Percentiles rank a stretch among this genome's conserved stretches.
Conservation (phyloP, 345 rosid genomes). For the Pugionium dolabratum region DNA sequence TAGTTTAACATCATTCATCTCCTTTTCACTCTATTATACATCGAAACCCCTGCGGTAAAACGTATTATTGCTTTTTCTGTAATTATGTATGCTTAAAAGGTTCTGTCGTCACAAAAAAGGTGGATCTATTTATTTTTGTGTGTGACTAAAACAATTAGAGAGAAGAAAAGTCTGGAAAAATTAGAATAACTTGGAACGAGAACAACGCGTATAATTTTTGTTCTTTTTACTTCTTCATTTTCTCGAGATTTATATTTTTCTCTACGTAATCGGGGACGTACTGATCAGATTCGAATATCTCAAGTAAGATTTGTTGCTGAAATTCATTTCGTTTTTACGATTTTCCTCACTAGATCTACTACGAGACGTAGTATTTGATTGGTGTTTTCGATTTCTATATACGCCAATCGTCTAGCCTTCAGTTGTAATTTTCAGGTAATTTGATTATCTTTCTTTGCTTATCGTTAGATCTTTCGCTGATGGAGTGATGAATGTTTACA, state of each 20-base stretch:
- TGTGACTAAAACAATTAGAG: not conserved
- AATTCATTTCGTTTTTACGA: not conserved
- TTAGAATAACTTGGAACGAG: conserved; percentile 25
- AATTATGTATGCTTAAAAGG: too few relatives aligned
- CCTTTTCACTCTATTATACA: too few relatives aligned
- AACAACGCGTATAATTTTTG: conserved; percentile 27
- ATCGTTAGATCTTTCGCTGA: conserved; percentile 31
- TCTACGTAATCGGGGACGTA: conserved; percentile 29
- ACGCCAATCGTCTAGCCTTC: conserved; percentile 1
- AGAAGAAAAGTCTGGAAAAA: conserved; percentile 38
- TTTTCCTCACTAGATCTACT: conserved; percentile 37
- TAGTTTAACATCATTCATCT: too few relatives aligned
- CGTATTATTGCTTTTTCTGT: too few relatives aligned
- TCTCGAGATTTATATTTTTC: conserved; percentile 24
- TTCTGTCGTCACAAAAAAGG: too few relatives aligned
- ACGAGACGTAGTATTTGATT: conserved; percentile 28
- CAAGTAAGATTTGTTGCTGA: conserved; percentile 35
- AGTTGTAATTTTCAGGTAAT: conserved; percentile 19
- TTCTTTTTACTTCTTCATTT: conserved; percentile 1
- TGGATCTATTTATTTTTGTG: too few relatives aligned
- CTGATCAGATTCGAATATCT: conserved; percentile 30
- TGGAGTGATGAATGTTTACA: conserved; percentile 23
- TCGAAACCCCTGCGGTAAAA: too few relatives aligned
- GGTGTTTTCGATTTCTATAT: not conserved
- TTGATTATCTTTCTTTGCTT: conserved; percentile 18